Percentiles rank a stretch among this genome's conserved stretches.
Evolutionary conservation across 2,329 filamentous ascomycete genomes (phyloP).

Genomic region (Venturia nashicola): DNA sequence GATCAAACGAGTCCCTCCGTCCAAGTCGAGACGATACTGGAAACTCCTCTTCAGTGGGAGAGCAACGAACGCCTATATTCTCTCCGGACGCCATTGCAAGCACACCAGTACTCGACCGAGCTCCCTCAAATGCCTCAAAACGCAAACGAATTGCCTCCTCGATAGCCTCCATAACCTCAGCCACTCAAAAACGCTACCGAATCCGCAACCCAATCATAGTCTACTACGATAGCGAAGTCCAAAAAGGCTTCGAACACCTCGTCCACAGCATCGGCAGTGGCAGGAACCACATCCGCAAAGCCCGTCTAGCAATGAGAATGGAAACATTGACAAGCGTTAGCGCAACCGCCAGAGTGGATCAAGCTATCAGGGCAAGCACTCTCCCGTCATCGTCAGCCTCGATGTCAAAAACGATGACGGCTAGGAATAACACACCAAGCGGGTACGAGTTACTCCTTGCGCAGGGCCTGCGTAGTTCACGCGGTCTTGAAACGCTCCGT

Average conservation of each 20-base stretch:
- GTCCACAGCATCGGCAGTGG: conserved; percentile 72
- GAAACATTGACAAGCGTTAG: conserved; percentile 30
- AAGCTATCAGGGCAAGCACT: not conserved
- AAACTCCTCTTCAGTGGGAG: conserved; percentile 3
- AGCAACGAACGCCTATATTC: conserved; percentile 15
- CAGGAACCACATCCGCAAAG: conserved; percentile 75
- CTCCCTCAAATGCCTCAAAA: conserved; percentile 12
- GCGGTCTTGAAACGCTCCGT: not conserved
- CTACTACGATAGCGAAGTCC: conserved; percentile 84
- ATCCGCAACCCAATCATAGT: conserved; percentile 64
- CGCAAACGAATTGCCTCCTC: conserved; percentile 33
- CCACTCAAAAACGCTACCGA: conserved; percentile 45
- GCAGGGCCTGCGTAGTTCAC: not conserved
- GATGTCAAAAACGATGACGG: not conserved
- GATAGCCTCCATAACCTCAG: conserved; percentile 24
- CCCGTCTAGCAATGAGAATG: conserved; percentile 70
- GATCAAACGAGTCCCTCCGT: conserved; percentile 26
- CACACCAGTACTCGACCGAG: conserved; percentile 11
- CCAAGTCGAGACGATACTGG: conserved; percentile 12
- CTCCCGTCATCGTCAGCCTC: not conserved
- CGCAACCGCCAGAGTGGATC: conserved; percentile 17
- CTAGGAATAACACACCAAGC: not conserved
- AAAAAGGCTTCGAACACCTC: conserved; percentile 68
- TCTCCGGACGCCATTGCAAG: conserved; percentile 10
- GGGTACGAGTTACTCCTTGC: conserved; percentile 2